phyloP scores from a whole-genome alignment of 2,329 filamentous ascomycete species.

The Didymella keratinophila region DNA sequence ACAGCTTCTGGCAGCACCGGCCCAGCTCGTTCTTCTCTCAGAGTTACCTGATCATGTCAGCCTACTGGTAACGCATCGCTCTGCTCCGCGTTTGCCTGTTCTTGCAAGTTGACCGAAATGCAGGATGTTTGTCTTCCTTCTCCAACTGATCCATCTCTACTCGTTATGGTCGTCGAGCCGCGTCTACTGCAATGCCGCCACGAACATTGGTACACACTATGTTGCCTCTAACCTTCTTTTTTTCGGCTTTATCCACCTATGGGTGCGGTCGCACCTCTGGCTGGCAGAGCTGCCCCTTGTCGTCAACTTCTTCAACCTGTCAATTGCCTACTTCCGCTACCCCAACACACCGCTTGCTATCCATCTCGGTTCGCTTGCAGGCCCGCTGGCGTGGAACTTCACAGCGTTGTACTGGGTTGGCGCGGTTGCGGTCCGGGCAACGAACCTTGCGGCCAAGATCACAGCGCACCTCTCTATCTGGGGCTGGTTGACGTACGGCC shows the following conservation, averaged over 20 bases:
- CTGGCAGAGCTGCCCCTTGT: conserved; percentile 54
- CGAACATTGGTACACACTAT: no score
- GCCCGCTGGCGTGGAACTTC: conserved; percentile 85
- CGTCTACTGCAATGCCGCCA: conserved; percentile 62
- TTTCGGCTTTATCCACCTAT: conserved; percentile 60
- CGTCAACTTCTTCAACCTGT: no score
- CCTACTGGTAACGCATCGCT: background rate
- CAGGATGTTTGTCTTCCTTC: conserved; percentile 59
- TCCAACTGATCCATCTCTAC: conserved; percentile 84
- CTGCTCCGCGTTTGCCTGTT: background rate
- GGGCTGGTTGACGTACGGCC: conserved; percentile 78
- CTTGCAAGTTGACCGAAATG: background rate
- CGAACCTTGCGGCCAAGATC: conserved; percentile 73
- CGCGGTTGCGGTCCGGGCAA: conserved; percentile 76
- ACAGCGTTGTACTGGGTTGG: conserved; percentile 90
- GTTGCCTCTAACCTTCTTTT: conserved; percentile 46
- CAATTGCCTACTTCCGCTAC: conserved; percentile 88
- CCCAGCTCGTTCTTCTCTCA: conserved; percentile 62
- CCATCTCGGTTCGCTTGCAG: conserved; percentile 78
- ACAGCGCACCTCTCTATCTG: conserved; percentile 89
- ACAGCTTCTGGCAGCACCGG: conserved; percentile 80
- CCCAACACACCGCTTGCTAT: conserved; percentile 74
- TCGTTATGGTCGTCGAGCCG: conserved; percentile 75
- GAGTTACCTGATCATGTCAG: background rate
- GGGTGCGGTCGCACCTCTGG: no score